These are phyloP conservation scores for Biscogniauxia mediterranea DNA, from an alignment of 2,329 filamentous ascomycete species.

Conservation along the genomic window DNA sequence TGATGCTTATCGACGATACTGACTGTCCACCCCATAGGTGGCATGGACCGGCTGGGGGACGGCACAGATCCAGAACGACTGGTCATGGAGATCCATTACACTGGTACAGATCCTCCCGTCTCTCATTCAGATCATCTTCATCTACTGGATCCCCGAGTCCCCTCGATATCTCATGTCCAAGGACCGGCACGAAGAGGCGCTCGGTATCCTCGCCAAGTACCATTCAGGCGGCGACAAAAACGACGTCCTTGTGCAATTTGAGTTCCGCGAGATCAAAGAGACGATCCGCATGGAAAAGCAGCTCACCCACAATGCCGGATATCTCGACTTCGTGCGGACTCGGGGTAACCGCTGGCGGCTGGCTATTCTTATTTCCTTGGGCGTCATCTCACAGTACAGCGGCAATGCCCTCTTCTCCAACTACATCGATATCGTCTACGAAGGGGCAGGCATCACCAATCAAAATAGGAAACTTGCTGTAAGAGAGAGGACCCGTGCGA, in stretches of 20 bases:
- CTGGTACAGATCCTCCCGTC: slow-evolving; percentile 63
- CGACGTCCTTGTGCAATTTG: slow-evolving; percentile 62
- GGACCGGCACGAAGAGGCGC: slow-evolving; percentile 61
- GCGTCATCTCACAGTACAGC: slow-evolving; percentile 66
- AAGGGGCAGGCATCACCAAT: slow-evolving; percentile 57
- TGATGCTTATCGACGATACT: neutral
- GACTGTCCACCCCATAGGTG: slow-evolving; percentile 32
- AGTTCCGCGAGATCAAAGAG: slow-evolving; percentile 65
- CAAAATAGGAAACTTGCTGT: slow-evolving; percentile 56
- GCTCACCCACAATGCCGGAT: slow-evolving; percentile 48
- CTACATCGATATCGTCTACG: slow-evolving; percentile 63
- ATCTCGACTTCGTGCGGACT: slow-evolving; percentile 60
- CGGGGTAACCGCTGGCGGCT: slow-evolving; percentile 64
- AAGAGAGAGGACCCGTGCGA: slow-evolving; percentile 19
- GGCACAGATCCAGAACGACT: slow-evolving; percentile 53
- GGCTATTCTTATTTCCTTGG: slow-evolving; percentile 60
- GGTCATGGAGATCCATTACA: slow-evolving; percentile 67
- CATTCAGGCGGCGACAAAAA: slow-evolving; percentile 60
- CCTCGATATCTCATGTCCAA: slow-evolving; percentile 65
- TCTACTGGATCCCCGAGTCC: slow-evolving; percentile 67
- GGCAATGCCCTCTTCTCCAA: slow-evolving; percentile 67
- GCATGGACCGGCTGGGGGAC: slow-evolving; percentile 65
- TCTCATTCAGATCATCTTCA: slow-evolving; percentile 60
- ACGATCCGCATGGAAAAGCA: slow-evolving; percentile 58
- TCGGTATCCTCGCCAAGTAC: slow-evolving; percentile 59